These are phyloP conservation scores for Leishmania major DNA, from an alignment of 208 protist species.

Conservation along the genomic window DNA sequence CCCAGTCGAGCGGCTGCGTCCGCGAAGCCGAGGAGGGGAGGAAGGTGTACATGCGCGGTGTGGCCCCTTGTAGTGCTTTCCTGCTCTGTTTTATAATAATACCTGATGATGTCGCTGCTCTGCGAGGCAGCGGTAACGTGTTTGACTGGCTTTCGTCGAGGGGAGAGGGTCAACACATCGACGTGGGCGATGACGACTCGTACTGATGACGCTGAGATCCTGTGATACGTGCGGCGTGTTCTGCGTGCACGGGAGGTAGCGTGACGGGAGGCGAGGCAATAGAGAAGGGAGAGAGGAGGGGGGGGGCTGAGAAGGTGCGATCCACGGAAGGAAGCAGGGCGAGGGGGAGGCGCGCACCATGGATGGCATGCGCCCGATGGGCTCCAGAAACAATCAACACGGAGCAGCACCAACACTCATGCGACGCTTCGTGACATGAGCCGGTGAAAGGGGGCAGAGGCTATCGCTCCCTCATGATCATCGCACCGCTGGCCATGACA, in stretches of 20 bases:
- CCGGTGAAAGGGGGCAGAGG: background rate
- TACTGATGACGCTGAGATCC: background rate
- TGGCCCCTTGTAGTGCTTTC: no score
- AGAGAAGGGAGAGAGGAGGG: background rate
- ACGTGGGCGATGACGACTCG: background rate
- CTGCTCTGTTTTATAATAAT: background rate
- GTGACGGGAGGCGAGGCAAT: background rate
- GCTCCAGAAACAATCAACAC: no score
- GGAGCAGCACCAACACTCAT: no score
- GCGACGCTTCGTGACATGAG: background rate
- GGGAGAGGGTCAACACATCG: background rate
- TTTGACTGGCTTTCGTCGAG: background rate
- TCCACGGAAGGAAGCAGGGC: background rate
- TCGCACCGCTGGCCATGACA: no score
- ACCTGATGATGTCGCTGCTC: background rate
- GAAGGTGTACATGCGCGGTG: conserved; percentile 22
- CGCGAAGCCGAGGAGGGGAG: conserved; percentile 32
- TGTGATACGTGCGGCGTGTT: background rate
- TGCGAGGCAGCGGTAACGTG: background rate
- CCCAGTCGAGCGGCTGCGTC: conserved; percentile 49
- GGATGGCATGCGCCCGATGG: no score
- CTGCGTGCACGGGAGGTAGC: background rate
- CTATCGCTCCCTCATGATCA: background rate
- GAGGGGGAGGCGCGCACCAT: background rate
- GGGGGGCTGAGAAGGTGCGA: background rate